A percentile compares a stretch with the other conserved stretches of the same genome.
Evolutionary conservation across 495 filamentous ascomycete genomes (phyloP).

Genomic region (Xylaria bambusicola): DNA sequence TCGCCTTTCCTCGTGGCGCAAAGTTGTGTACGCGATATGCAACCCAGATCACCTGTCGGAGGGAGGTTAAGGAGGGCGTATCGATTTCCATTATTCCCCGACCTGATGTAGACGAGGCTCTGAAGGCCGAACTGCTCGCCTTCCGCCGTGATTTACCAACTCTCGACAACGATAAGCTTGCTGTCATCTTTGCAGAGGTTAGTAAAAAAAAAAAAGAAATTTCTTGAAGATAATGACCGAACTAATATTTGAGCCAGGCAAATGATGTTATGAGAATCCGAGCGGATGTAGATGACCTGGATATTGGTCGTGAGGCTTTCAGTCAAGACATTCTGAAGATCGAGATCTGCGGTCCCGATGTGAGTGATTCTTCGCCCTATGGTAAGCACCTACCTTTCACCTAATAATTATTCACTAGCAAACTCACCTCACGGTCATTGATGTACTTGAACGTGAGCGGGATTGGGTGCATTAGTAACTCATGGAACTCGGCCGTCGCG

Average conservation of each 20-base stretch:
- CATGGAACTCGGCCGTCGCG: constrained; percentile 19
- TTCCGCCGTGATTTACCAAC: constrained; percentile 26
- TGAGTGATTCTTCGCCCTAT: constrained; percentile 1
- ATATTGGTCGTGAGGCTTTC: constrained; percentile 50
- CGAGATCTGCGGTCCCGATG: constrained; percentile 58
- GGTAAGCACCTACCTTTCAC: neutral
- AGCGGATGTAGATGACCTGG: too few relatives aligned
- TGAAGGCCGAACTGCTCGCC: too few relatives aligned
- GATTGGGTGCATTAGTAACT: too few relatives aligned
- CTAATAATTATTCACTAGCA: too few relatives aligned
- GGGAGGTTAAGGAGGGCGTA: constrained; percentile 34
- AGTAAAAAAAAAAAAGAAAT: too few relatives aligned
- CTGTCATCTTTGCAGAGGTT: too few relatives aligned
- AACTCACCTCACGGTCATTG: constrained; percentile 59
- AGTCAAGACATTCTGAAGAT: constrained; percentile 60
- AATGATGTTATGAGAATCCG: too few relatives aligned
- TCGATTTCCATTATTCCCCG: constrained; percentile 46
- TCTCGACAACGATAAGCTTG: too few relatives aligned
- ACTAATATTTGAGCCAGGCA: too few relatives aligned
- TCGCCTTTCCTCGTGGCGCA: too few relatives aligned
- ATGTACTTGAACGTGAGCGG: too few relatives aligned
- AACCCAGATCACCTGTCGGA: constrained; percentile 60
- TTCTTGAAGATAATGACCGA: too few relatives aligned
- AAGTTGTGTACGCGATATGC: constrained; percentile 62
- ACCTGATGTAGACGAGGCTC: constrained; percentile 21